phyloP scores from a whole-genome alignment of 148 eudicot genomes.

The Bassia scoparia region DNA sequence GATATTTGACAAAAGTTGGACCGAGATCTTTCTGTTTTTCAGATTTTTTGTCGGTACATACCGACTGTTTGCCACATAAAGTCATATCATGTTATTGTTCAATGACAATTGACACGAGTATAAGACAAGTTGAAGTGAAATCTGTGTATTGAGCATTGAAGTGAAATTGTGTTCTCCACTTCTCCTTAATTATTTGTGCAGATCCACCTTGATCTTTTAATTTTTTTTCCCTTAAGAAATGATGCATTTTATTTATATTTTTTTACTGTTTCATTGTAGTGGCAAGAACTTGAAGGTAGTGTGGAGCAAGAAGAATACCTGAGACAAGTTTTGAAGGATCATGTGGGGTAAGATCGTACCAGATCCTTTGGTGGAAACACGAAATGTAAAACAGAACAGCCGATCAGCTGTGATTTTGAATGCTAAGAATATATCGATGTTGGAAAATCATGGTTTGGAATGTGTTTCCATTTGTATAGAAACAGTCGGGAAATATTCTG shows the following conservation, averaged over 20 bases:
- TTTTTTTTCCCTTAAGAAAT: background rate
- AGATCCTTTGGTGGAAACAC: background rate
- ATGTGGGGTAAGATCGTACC: conserved; percentile 26
- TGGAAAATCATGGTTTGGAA: background rate
- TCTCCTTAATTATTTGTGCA: background rate
- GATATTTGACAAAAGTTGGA: background rate
- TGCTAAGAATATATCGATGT: background rate
- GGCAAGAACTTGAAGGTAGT: conserved; percentile 83
- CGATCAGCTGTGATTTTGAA: background rate
- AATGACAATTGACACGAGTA: background rate
- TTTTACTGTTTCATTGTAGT: conserved; percentile 52
- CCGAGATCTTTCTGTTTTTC: background rate
- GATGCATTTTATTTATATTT: too few relatives aligned
- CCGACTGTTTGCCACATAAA: background rate
- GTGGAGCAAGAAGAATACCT: conserved; percentile 70
- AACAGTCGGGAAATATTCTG: background rate
- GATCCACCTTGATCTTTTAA: background rate
- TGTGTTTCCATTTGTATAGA: background rate
- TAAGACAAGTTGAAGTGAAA: background rate
- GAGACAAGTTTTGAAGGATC: conserved; percentile 53
- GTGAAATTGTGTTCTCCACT: background rate
- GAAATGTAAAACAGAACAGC: background rate
- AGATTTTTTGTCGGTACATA: background rate
- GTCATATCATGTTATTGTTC: too few relatives aligned
- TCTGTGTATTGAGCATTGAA: background rate